Conservation (phyloP, 352 stramenopile genomes). For the Ophiocytium majus region DNA sequence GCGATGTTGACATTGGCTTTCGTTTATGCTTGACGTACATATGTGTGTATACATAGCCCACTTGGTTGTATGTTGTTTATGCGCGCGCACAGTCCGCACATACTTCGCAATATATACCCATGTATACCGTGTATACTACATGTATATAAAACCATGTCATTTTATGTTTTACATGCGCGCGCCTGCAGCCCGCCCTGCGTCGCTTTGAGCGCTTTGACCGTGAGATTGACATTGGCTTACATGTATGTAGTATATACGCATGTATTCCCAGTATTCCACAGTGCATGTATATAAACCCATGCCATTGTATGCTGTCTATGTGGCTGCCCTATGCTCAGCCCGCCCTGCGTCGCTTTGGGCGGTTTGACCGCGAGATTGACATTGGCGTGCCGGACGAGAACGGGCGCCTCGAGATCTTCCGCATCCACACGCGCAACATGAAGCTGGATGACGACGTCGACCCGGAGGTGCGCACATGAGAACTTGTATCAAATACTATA, state of each 20-base stretch:
- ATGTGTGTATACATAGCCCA: too few species aligned
- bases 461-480: too few species aligned
- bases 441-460: constrained; percentile 99
- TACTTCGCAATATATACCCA: too few species aligned
- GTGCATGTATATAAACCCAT: background rate
- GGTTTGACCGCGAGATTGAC: constrained; percentile 98
- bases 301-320: background rate
- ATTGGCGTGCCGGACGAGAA: constrained; percentile 99
- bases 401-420: constrained; percentile 96
- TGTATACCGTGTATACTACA: too few species aligned
- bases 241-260: too few species aligned
- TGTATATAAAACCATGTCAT: too few species aligned
- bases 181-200: background rate
- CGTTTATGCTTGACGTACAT: too few species aligned
- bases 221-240: constrained; percentile 14
- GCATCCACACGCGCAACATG: constrained; percentile 99
- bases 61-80: too few species aligned
- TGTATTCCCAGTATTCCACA: too few species aligned
- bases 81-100: too few species aligned
- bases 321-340: background rate
- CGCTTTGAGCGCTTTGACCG: background rate
- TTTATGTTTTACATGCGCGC: too few species aligned
- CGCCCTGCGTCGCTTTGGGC: constrained; percentile 93
- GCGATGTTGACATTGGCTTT: constrained; percentile 8
- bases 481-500: too few species aligned